Percentiles rank a stretch among this genome's conserved stretches.
Conservation (phyloP, 163 green algal genomes). For the Prototheca wickerhamii region DNA sequence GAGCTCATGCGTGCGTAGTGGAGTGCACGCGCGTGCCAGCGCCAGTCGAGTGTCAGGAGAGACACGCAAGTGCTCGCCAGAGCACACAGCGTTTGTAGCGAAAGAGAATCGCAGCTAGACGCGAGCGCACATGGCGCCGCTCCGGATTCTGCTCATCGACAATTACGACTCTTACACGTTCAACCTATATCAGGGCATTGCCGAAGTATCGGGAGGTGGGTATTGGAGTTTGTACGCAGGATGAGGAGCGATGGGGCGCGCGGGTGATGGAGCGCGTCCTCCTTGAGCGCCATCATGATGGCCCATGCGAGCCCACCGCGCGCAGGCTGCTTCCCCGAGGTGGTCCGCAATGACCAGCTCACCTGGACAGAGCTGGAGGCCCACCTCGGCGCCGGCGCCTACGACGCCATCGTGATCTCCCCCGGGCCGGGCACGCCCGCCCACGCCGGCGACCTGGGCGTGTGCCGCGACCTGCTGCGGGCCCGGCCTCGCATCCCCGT, state of each 20-base stretch:
- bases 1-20: too few relatives aligned
- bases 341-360: constrained; percentile 75
- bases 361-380: constrained; percentile 38
- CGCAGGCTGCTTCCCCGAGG: constrained; percentile 43
- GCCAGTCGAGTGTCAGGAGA: too few relatives aligned
- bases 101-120: neutral
- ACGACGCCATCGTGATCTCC: constrained; percentile 80
- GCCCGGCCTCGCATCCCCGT: constrained; percentile 57
- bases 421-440: constrained; percentile 81
- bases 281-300: neutral
- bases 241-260: neutral
- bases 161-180: constrained; percentile 98
- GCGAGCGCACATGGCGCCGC: neutral
- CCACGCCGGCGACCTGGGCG: constrained; percentile 58
- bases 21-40: too few relatives aligned
- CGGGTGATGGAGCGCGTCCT: neutral
- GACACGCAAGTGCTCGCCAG: too few relatives aligned
- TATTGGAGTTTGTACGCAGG: neutral
- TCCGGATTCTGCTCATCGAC: constrained; percentile 76
- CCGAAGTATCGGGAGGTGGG: constrained; percentile 63
- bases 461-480: constrained; percentile 67
- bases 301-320: neutral
- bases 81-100: too few relatives aligned
- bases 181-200: constrained; percentile 87
- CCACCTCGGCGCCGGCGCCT: constrained; percentile 30